These are phyloP conservation scores for Erigeron philadelphicus DNA, from an alignment of 140 eudicot species.

Conservation along the genomic window DNA sequence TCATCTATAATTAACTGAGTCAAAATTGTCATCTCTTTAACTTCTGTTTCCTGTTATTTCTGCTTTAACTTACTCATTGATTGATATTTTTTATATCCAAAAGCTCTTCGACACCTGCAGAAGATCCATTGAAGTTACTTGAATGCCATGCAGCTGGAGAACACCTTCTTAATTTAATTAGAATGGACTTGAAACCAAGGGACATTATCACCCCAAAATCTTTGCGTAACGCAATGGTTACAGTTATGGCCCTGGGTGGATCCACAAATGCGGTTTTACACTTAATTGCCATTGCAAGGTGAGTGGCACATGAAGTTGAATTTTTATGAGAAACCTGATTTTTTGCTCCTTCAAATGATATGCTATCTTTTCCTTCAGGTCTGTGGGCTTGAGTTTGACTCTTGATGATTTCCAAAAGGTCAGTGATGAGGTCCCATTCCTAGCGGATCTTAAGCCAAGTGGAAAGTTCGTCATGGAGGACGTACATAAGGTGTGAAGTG, in stretches of 20 bases:
- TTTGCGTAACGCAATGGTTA: conserved; percentile 83
- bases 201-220: conserved; percentile 86
- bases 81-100: conserved; percentile 18
- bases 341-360: neutral
- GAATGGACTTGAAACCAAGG: conserved; percentile 88
- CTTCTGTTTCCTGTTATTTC: too few relatives aligned
- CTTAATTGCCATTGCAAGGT: conserved; percentile 97
- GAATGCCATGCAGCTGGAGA: conserved; percentile 96
- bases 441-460: conserved; percentile 98
- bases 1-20: too few relatives aligned
- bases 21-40: too few relatives aligned
- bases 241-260: conserved; percentile 98
- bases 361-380: conserved; percentile 41
- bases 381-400: conserved; percentile 69
- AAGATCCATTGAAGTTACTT: conserved; percentile 87
- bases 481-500: conserved; percentile 62
- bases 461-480: conserved; percentile 99
- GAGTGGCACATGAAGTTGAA: conserved; percentile 11
- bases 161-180: conserved; percentile 73
- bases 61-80: neutral
- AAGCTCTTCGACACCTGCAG: conserved; percentile 99
- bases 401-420: conserved; percentile 94
- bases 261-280: conserved; percentile 97
- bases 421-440: conserved; percentile 80
- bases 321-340: neutral